phyloP scores from a whole-genome alignment of 2,329 filamentous ascomycete genomes.

The Botrytis aclada region DNA sequence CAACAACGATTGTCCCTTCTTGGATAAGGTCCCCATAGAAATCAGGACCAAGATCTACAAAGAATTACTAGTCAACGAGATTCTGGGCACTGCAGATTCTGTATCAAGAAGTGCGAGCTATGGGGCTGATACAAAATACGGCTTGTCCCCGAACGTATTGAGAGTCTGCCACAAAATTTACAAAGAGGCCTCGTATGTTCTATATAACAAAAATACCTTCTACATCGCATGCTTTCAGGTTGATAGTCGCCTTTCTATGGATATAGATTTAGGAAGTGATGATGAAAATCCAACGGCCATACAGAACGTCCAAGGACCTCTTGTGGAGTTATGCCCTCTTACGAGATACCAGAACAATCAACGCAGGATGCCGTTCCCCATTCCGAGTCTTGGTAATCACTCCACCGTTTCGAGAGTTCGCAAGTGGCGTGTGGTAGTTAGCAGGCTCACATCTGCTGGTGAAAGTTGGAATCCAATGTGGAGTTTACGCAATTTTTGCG shows the following conservation, averaged over 20 bases:
- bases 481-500: not conserved
- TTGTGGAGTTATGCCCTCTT: constrained; percentile 12
- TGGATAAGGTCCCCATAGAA: constrained; percentile 40
- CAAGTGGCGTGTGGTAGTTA: constrained; percentile 9
- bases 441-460: not conserved
- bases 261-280: not conserved
- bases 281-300: not conserved
- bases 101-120: not conserved
- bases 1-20: not conserved
- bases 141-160: constrained; percentile 23
- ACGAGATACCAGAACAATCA: constrained; percentile 8
- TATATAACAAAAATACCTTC: constrained; percentile 47
- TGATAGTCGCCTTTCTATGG: not conserved
- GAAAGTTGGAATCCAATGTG: not conserved
- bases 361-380: not conserved
- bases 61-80: constrained; percentile 18
- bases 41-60: constrained; percentile 53
- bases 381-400: not conserved
- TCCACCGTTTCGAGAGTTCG: not conserved
- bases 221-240: constrained; percentile 14
- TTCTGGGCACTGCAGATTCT: not conserved
- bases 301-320: not conserved
- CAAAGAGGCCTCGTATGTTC: constrained; percentile 35
- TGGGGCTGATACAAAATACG: constrained; percentile 1
- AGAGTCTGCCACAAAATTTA: constrained; percentile 12